phyloP scores from a whole-genome alignment of 2,329 filamentous ascomycete species.

The Ophiostoma novo-ulmi region DNA sequence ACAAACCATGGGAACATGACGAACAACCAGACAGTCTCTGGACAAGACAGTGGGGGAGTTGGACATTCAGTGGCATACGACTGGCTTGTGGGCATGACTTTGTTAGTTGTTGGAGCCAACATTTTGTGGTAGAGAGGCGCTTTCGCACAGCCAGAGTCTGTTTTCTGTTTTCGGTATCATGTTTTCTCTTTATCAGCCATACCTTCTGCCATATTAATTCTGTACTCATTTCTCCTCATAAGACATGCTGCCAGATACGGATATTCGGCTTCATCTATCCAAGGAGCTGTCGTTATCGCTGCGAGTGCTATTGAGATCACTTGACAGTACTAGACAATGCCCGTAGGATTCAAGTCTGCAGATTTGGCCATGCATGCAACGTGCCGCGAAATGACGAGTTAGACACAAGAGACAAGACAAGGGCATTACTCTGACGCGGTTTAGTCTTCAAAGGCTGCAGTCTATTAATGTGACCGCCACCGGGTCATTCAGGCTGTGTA shows the following conservation, averaged over 20 bases:
- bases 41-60: conserved; percentile 15
- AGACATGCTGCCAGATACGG: no score
- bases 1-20: conserved; percentile 43
- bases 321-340: no score
- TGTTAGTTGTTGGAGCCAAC: background rate
- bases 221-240: no score
- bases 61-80: background rate
- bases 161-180: no score
- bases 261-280: no score
- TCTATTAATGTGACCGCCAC: background rate
- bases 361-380: background rate
- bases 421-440: background rate
- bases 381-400: background rate
- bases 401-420: background rate
- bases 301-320: no score
- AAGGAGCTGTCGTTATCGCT: no score
- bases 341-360: no score
- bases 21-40: conserved; percentile 42
- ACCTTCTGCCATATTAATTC: no score
- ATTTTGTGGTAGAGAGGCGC: background rate
- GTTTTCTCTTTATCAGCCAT: no score
- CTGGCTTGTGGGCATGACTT: background rate
- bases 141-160: no score
- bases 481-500: no score
- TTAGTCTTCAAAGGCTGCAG: background rate